These are phyloP conservation scores for Hymenoscyphus fraxineus DNA, from an alignment of 2,329 filamentous ascomycete genomes.

Conservation along the genomic window DNA sequence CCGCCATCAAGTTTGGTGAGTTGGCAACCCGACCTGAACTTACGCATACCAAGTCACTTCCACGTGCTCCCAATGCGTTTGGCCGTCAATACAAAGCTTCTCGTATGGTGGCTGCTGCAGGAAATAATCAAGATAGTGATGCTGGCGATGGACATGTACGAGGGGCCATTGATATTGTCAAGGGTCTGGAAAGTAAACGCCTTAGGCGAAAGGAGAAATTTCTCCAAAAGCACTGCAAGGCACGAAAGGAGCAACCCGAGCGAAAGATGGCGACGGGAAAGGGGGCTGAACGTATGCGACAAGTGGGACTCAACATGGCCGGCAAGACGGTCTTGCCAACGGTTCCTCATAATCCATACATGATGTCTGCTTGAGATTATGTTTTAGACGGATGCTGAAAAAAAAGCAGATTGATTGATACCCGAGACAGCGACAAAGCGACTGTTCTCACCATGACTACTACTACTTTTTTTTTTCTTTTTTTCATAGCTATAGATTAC, in stretches of 20 bases:
- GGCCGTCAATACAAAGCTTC: slow-evolving; percentile 44
- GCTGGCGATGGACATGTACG: slow-evolving; percentile 63
- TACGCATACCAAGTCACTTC: slow-evolving; percentile 81
- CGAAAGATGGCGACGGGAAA: slow-evolving; percentile 73
- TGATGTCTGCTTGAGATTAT: slow-evolving; percentile 61
- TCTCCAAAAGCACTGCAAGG: slow-evolving; percentile 83
- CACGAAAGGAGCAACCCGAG: slow-evolving; percentile 60
- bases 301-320: slow-evolving; percentile 84
- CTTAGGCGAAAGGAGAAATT: slow-evolving; percentile 91
- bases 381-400: not conserved
- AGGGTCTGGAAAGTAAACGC: slow-evolving; percentile 90
- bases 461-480: too few species aligned
- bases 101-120: slow-evolving; percentile 41
- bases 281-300: slow-evolving; percentile 89
- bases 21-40: slow-evolving; percentile 60
- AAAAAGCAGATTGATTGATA: slow-evolving; percentile 4
- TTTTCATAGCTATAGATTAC: slow-evolving; percentile 18
- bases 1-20: slow-evolving; percentile 43
- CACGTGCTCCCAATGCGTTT: slow-evolving; percentile 71
- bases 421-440: slow-evolving; percentile 13
- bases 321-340: slow-evolving; percentile 58
- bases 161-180: slow-evolving; percentile 96
- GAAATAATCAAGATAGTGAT: slow-evolving; percentile 36
- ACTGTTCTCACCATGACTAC: slow-evolving; percentile 12
- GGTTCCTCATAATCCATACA: slow-evolving; percentile 56